Evolutionary conservation across 164 flowering plant genomes (phyloP).

Genomic region (Warburgia ugandensis): DNA sequence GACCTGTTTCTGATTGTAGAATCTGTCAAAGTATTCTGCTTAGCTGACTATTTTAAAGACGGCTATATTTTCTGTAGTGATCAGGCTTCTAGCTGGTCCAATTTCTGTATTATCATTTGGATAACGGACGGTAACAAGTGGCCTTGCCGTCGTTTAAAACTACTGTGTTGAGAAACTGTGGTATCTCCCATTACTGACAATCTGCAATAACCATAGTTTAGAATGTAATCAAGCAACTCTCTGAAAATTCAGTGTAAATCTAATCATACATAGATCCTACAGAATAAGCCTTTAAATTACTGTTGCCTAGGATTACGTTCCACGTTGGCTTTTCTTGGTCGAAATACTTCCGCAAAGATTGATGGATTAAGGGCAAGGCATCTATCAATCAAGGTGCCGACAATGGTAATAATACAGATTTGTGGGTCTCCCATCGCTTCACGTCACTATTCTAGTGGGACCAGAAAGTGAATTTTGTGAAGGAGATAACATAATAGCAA

Average conservation of each 20-base stretch:
- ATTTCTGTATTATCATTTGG: constrained; percentile 3
- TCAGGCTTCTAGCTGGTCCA: neutral
- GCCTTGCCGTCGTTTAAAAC: constrained; percentile 4
- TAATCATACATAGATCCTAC: neutral
- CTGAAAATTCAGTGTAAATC: neutral
- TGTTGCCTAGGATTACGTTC: too few relatives aligned
- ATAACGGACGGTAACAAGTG: constrained; percentile 8
- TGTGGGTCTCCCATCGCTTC: too few relatives aligned
- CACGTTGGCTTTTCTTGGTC: too few relatives aligned
- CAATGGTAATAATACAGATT: too few relatives aligned
- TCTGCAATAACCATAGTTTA: constrained; percentile 5
- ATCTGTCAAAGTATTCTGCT: neutral
- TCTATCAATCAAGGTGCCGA: too few relatives aligned
- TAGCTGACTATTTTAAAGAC: neutral
- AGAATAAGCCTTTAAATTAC: too few relatives aligned
- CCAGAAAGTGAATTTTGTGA: too few relatives aligned
- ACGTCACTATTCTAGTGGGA: too few relatives aligned
- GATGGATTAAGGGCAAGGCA: too few relatives aligned
- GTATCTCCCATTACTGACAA: constrained; percentile 12
- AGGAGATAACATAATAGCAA: too few relatives aligned
- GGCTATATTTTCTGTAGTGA: constrained; percentile 5
- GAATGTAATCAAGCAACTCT: too few relatives aligned
- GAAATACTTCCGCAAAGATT: too few relatives aligned
- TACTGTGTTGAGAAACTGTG: constrained; percentile 5
- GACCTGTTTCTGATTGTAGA: neutral